These are phyloP conservation scores for Dendrobium chrysotoxum DNA, from an alignment of 106 monocot genomes.

Conservation along the genomic window DNA sequence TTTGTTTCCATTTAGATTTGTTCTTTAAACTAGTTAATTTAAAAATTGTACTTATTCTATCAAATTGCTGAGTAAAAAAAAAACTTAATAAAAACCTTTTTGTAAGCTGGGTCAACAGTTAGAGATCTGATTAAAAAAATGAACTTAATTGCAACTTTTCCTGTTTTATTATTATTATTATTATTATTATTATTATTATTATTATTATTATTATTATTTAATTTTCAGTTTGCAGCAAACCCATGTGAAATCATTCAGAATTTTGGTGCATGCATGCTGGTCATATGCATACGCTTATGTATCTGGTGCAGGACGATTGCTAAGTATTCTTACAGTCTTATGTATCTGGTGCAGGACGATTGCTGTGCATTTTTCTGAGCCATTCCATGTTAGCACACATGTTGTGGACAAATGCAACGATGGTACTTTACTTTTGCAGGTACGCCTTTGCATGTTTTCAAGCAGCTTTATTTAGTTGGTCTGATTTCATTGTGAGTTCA, in stretches of 20 bases:
- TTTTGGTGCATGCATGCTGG: background rate
- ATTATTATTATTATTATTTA: no score
- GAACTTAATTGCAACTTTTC: background rate
- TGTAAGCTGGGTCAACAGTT: background rate
- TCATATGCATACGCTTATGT: background rate
- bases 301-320: constrained; percentile 73
- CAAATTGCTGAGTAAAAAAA: background rate
- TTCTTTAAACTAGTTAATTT: background rate
- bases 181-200: no score
- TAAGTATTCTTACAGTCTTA: background rate
- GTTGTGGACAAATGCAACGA: constrained; percentile 70
- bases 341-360: constrained; percentile 55
- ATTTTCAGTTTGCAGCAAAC: background rate
- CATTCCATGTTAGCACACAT: constrained; percentile 82
- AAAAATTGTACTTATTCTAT: background rate
- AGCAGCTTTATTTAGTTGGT: background rate
- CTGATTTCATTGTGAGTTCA: background rate
- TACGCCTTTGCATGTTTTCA: constrained; percentile 10
- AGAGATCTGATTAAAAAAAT: background rate
- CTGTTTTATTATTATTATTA: background rate
- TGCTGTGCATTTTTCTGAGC: constrained; percentile 95
- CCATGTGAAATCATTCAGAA: background rate
- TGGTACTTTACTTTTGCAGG: constrained; percentile 86
- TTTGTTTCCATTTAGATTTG: no score
- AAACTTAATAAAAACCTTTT: background rate